phyloP scores from a whole-genome alignment of 2,329 filamentous ascomycete species.

The Aspergillus quadrilineatus region DNA sequence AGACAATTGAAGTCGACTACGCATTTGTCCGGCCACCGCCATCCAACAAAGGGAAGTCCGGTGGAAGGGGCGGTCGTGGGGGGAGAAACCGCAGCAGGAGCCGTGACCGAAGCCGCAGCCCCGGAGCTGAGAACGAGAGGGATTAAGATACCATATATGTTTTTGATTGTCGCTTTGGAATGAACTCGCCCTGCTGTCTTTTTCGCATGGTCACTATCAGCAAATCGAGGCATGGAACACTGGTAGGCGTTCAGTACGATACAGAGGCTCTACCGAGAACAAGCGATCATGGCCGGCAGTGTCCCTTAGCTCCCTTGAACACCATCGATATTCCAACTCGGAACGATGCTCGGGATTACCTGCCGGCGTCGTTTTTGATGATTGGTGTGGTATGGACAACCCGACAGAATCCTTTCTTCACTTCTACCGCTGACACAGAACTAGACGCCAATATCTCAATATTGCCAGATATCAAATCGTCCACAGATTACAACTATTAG shows the following conservation, averaged over 20 bases:
- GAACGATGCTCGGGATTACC: conserved; percentile 8
- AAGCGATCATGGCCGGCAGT: conserved; percentile 26
- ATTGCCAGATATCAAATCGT: conserved; percentile 7
- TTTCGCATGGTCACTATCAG: neutral
- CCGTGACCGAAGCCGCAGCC: conserved; percentile 48
- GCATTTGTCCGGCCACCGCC: conserved; percentile 64
- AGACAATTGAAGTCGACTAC: conserved; percentile 65
- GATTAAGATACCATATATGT: conserved; percentile 25
- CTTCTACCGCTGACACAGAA: conserved; percentile 20
- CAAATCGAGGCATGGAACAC: neutral
- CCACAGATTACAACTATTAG: conserved; percentile 3
- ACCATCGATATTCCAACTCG: neutral
- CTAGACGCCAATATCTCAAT: conserved; percentile 11
- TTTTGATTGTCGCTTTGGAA: conserved; percentile 1
- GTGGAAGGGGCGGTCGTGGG: conserved; percentile 45
- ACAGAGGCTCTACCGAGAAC: neutral
- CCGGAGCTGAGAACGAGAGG: conserved; percentile 37
- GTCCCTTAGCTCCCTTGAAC: conserved; percentile 10
- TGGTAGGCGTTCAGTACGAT: neutral
- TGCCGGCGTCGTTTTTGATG: conserved; percentile 31
- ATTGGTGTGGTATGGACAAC: conserved; percentile 27
- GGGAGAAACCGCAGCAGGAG: conserved; percentile 44
- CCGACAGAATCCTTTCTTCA: neutral
- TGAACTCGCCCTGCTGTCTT: neutral
- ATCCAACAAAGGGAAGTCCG: conserved; percentile 44